Conservation (phyloP, 2,329 filamentous ascomycete species). For the Aspergillus aculeatinus region DNA sequence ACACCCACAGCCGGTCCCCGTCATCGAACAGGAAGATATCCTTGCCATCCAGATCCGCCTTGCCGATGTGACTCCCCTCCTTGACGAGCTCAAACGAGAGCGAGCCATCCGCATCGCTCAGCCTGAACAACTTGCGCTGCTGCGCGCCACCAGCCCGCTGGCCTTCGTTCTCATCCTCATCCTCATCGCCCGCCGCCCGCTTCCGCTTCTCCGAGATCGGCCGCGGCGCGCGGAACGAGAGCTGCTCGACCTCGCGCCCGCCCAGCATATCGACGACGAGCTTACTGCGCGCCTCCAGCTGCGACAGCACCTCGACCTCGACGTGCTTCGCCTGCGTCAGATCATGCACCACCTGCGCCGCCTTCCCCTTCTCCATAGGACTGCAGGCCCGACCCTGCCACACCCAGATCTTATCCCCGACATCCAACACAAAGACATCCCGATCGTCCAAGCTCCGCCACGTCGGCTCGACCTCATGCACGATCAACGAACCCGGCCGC, state of each 20-base stretch:
- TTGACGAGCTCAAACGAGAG: constrained; percentile 60
- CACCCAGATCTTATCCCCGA: constrained; percentile 64
- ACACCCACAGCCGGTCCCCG: constrained; percentile 63
- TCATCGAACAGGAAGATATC: constrained; percentile 65
- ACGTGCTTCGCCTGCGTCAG: constrained; percentile 59
- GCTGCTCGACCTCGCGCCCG: constrained; percentile 45
- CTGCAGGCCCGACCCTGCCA: constrained; percentile 67
- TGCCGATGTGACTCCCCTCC: constrained; percentile 50
- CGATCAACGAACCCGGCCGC: constrained; percentile 50
- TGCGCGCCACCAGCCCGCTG: no score
- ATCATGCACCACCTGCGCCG: constrained; percentile 63
- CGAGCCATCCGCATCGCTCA: constrained; percentile 61
- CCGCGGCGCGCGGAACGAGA: constrained; percentile 42
- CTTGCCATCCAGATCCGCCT: constrained; percentile 54
- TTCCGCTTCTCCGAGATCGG: constrained; percentile 34
- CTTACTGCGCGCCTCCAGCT: constrained; percentile 52
- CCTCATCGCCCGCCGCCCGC: constrained; percentile 20
- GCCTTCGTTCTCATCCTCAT: constrained; percentile 5
- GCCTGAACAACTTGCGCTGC: constrained; percentile 55
- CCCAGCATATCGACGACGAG: constrained; percentile 59
- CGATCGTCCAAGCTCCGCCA: constrained; percentile 63
- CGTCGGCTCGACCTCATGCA: constrained; percentile 63
- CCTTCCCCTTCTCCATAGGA: constrained; percentile 69
- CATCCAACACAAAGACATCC: constrained; percentile 67
- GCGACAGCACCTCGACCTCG: constrained; percentile 65